These are phyloP conservation scores for Kurtzmaniella cleridarum DNA, from an alignment of 805 yeast genomes.

Conservation along the genomic window DNA sequence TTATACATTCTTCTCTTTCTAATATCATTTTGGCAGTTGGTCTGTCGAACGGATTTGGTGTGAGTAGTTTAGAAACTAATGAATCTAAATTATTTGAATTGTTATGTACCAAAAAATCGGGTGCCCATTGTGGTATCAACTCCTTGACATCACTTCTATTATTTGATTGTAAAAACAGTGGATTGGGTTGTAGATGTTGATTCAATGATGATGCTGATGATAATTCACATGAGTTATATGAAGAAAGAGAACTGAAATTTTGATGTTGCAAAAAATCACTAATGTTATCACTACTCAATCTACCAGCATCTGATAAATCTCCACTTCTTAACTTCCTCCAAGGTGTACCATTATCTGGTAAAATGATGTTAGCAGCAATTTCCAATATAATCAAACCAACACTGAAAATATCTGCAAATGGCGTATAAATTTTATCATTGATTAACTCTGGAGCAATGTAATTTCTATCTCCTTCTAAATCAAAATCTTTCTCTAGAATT, in stretches of 20 bases:
- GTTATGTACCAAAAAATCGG: slow-evolving; percentile 66
- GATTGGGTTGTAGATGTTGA: slow-evolving; percentile 3
- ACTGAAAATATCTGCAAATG: slow-evolving; percentile 93
- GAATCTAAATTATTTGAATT: slow-evolving; percentile 57
- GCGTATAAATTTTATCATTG: slow-evolving; percentile 73
- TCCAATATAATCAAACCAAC: slow-evolving; percentile 90
- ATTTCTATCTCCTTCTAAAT: slow-evolving; percentile 95
- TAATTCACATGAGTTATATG: slow-evolving; percentile 19
- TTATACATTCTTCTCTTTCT: slow-evolving; percentile 62
- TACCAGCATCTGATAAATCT: slow-evolving; percentile 92
- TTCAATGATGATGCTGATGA: slow-evolving; percentile 4
- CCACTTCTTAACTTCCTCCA: slow-evolving; percentile 97
- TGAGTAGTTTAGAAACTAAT: slow-evolving; percentile 83
- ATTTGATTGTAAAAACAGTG: slow-evolving; percentile 2
- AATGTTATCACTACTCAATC: slow-evolving; percentile 51
- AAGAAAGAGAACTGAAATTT: slow-evolving; percentile 28
- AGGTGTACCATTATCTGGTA: slow-evolving; percentile 93
- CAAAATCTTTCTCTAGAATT: slow-evolving; percentile 57
- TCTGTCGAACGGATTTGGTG: slow-evolving; percentile 72
- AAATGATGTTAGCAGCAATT: slow-evolving; percentile 88
- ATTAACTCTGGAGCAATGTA: slow-evolving; percentile 97
- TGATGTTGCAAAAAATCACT: slow-evolving; percentile 37
- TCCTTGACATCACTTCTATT: slow-evolving; percentile 18
- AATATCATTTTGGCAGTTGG: slow-evolving; percentile 79
- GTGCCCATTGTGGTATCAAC: slow-evolving; percentile 78